Evolutionary conservation across 2,329 filamentous ascomycete genomes (phyloP), one percentile per base, ranked within the genome.

Genomic region (Fusarium sp.): DNA sequence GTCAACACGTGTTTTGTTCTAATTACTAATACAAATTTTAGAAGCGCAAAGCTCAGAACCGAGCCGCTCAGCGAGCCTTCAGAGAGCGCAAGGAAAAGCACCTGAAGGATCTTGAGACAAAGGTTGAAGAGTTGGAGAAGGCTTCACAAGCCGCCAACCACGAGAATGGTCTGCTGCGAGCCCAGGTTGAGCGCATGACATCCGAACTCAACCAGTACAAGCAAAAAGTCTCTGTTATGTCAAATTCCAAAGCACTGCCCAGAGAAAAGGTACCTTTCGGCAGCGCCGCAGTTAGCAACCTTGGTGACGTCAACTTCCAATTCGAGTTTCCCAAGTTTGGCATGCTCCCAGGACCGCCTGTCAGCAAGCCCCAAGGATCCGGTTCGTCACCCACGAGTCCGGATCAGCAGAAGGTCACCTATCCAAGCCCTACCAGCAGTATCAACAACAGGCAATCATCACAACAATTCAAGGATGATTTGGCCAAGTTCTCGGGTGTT

Each of bases 281-380:
- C 73, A 78, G 74, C 57, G 78, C 83, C 22, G 84, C 84, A 13
- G 77, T 88, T 67, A 88, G 83, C 78, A 91, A 89, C 71, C 83
- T 91, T 56, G 89, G 85, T 74, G 91, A 92, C 67, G 91, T 92
- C 77, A 94, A 92, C 77, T 98, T 98, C 77, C 91, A 95, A 71
- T 98, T 99, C 73, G 95, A 98, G 72, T 98, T 98, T 70, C 95
- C 96, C 69, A 94, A 92, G 77, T 98, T 99, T 75, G 96, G 96
- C 46, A 87, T 90, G 62, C 86, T 97, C 26, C 86, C 87, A 0
- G 84, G 86, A 7, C 82, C 84, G 9, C 72, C 77, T 2, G 62
- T 69, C 51, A 76, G 66, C 62, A 76, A 76, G 58, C 64, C 55
- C 7, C 67, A 75, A 45, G 69, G 71, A 45, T 70, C 73, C 6